Conservation (phyloP, 306 rosid species). For the Medicago truncatula region MtrunA17r5.0-ANR NC_053044.1:11492501-11493000, state of each 20-base stretch:
- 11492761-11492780: neutral
- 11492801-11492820: neutral
- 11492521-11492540: neutral
- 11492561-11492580: neutral
- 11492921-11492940: neutral
- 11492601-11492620: neutral
- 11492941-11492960: neutral
- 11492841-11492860: neutral
- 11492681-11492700: neutral
- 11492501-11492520: too few relatives aligned
- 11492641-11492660: neutral
- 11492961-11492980: neutral
- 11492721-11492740: neutral
- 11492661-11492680: conserved; percentile 25
- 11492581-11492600: neutral
- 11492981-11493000: neutral
- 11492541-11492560: neutral
- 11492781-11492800: neutral
- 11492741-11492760: neutral
- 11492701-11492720: conserved; percentile 20
- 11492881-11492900: neutral
- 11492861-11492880: neutral
- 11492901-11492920: neutral
- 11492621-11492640: neutral
- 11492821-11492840: neutral